phyloP scores from a whole-genome alignment of 441 rosid genomes.

The Arabidopsis hybrid region DNA sequence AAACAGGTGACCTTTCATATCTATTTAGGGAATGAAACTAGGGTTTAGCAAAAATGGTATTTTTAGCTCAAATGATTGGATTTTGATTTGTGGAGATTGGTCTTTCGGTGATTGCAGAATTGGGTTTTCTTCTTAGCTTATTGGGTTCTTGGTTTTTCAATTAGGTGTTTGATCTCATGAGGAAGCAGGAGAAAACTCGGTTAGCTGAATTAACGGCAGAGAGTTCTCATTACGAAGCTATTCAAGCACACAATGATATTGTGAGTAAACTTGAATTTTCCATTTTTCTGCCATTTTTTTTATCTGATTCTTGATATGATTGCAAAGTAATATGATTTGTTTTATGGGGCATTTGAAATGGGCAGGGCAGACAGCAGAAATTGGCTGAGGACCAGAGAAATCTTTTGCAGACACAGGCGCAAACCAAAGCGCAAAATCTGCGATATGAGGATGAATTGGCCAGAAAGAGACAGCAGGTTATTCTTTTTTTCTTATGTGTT shows the following conservation, averaged over 20 bases:
- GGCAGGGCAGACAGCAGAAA: constrained; percentile 83
- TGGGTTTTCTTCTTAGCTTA: not conserved
- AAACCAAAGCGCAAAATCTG: constrained; percentile 75
- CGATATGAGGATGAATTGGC: constrained; percentile 88
- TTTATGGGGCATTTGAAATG: constrained; percentile 36
- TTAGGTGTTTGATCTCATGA: constrained; percentile 85
- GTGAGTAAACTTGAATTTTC: constrained; percentile 50
- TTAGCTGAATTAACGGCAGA: constrained; percentile 70
- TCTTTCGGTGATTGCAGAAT: not conserved
- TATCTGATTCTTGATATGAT: constrained; percentile 19
- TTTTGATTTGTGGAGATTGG: constrained; percentile 19
- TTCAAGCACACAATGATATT: constrained; percentile 72
- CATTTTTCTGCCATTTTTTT: not conserved
- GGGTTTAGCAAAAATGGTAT: not conserved
- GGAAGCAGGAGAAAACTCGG: constrained; percentile 82
- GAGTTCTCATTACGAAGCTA: constrained; percentile 60
- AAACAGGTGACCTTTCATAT: constrained; percentile 55
- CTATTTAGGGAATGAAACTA: not conserved
- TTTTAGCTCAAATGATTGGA: constrained; percentile 1
- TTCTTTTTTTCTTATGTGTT: not conserved
- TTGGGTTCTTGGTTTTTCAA: constrained; percentile 8
- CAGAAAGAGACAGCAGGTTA: constrained; percentile 84
- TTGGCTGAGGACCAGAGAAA: constrained; percentile 85
- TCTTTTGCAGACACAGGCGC: constrained; percentile 78
- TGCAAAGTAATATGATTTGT: constrained; percentile 4